Conservation (phyloP, 1,139 yeast species). For the Hyphopichia pseudoburtonii region DNA sequence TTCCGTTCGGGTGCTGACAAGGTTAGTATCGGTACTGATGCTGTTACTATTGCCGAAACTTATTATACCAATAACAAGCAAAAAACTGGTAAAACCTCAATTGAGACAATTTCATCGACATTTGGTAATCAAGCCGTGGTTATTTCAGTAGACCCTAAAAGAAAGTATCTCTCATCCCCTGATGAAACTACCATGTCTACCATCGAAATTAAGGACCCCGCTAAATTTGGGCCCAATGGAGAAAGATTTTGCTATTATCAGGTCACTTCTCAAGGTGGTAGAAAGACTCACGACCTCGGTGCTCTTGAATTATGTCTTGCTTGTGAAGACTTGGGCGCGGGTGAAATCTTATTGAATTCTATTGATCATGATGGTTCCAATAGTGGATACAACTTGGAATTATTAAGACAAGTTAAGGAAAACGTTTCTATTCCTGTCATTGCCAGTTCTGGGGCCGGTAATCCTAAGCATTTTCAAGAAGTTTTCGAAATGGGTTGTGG, state of each 20-base stretch:
- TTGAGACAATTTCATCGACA: constrained; percentile 85
- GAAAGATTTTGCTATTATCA: constrained; percentile 90
- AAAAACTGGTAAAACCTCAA: constrained; percentile 77
- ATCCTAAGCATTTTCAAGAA: constrained; percentile 82
- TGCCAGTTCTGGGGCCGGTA: constrained; percentile 97
- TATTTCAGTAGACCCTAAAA: constrained; percentile 92
- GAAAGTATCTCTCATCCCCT: constrained; percentile 70
- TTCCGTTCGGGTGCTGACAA: constrained; percentile 97
- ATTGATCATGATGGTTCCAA: constrained; percentile 96
- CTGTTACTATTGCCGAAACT: constrained; percentile 85
- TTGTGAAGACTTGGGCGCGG: constrained; percentile 94
- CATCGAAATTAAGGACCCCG: constrained; percentile 45
- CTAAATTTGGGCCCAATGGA: constrained; percentile 74
- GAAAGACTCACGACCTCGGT: constrained; percentile 85
- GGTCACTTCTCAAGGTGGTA: constrained; percentile 94
- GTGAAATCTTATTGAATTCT: constrained; percentile 87
- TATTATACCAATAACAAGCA: constrained; percentile 58
- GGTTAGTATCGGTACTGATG: constrained; percentile 96
- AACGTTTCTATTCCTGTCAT: constrained; percentile 87
- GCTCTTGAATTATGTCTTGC: constrained; percentile 87
- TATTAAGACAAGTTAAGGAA: constrained; percentile 71
- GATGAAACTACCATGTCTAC: constrained; percentile 56
- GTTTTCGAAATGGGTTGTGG: constrained; percentile 73
- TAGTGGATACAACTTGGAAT: constrained; percentile 85
- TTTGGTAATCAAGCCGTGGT: constrained; percentile 98